Evolutionary conservation across 352 stramenopile genomes (phyloP).

Genomic region (Pythium guiyangense): DNA sequence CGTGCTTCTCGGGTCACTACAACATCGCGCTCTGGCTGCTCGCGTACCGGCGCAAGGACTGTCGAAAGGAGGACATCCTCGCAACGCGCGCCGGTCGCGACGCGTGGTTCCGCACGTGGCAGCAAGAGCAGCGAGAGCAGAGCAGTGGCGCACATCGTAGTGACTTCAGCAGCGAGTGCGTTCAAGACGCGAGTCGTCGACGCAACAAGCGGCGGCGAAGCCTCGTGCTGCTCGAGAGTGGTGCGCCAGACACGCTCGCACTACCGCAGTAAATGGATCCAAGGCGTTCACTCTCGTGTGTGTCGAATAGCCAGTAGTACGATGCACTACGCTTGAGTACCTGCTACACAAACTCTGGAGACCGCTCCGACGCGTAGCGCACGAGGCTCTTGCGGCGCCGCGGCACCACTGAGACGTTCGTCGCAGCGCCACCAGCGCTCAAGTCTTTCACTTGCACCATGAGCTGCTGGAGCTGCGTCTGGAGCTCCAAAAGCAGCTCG

Average conservation of each 20-base stretch:
- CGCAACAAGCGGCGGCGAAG: no score
- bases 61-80: slow-evolving; percentile 13
- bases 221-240: no score
- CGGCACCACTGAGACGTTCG: not conserved
- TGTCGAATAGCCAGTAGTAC: not conserved
- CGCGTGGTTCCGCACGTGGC: slow-evolving; percentile 6
- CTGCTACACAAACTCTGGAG: slow-evolving; percentile 2
- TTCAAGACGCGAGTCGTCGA: no score
- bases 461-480: slow-evolving; percentile 14
- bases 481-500: slow-evolving; percentile 15
- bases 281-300: not conserved
- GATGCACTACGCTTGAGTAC: no score
- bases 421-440: not conserved
- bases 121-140: not conserved
- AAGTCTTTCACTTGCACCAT: slow-evolving; percentile 11
- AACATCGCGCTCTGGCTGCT: slow-evolving; percentile 55
- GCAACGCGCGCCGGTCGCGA: slow-evolving; percentile 3
- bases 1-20: slow-evolving; percentile 42
- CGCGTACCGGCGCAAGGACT: slow-evolving; percentile 7
- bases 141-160: no score
- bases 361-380: slow-evolving; percentile 5
- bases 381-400: slow-evolving; percentile 8
- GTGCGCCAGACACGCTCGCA: no score
- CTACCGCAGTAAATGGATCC: no score
- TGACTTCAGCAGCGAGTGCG: not conserved